phyloP scores from a whole-genome alignment of 805 yeast species.

The Candida fluviatilis region DNA sequence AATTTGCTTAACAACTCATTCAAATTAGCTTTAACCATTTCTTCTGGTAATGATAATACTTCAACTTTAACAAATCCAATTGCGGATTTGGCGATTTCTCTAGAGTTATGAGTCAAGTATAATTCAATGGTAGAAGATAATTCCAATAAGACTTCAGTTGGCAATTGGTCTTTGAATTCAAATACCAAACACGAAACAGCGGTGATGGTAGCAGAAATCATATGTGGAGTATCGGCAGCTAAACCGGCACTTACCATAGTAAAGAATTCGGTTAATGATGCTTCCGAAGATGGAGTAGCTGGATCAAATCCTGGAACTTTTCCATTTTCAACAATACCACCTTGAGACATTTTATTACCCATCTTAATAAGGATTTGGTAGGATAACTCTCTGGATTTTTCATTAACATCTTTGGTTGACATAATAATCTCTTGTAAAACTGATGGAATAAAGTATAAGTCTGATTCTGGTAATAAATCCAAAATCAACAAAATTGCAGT shows the following conservation, averaged over 20 bases:
- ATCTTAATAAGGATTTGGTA: slow-evolving; percentile 71
- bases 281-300: slow-evolving; percentile 58
- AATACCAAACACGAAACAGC: slow-evolving; percentile 82
- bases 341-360: slow-evolving; percentile 72
- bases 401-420: slow-evolving; percentile 89
- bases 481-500: slow-evolving; percentile 60
- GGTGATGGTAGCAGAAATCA: slow-evolving; percentile 91
- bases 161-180: slow-evolving; percentile 72
- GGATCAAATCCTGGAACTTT: slow-evolving; percentile 64
- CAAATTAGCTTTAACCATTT: slow-evolving; percentile 63
- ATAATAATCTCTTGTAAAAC: slow-evolving; percentile 83
- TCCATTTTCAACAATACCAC: slow-evolving; percentile 63
- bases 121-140: slow-evolving; percentile 82
- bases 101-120: slow-evolving; percentile 82
- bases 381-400: slow-evolving; percentile 80
- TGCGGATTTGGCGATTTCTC: slow-evolving; percentile 92
- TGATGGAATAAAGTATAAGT: slow-evolving; percentile 75
- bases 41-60: slow-evolving; percentile 76
- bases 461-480: slow-evolving; percentile 56
- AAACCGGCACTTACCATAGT: slow-evolving; percentile 95
- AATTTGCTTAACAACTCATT: slow-evolving; percentile 64
- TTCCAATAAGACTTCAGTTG: slow-evolving; percentile 60
- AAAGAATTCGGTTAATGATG: slow-evolving; percentile 76
- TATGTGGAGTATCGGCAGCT: slow-evolving; percentile 89
- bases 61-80: slow-evolving; percentile 93